Conservation (phyloP, 495 filamentous ascomycete species). For the Penicillium ucsense region DNA sequence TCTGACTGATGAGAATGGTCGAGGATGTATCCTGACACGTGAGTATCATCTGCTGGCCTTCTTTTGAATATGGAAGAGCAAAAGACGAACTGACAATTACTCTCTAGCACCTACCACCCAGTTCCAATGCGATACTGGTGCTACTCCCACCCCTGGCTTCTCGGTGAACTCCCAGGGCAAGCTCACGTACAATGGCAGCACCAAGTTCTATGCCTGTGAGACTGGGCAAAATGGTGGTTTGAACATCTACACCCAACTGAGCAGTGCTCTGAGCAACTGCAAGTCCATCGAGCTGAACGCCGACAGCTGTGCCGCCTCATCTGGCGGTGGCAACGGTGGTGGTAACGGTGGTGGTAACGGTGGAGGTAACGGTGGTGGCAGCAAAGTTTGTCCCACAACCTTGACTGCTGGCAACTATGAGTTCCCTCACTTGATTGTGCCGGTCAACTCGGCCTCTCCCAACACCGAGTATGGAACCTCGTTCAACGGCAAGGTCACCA, state of each 20-base stretch:
- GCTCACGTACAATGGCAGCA: constrained; percentile 31
- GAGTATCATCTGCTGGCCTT: constrained; percentile 1
- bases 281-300: constrained; percentile 3
- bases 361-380: neutral
- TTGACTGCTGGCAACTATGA: constrained; percentile 40
- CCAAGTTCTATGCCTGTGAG: constrained; percentile 42
- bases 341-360: no score
- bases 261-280: constrained; percentile 34
- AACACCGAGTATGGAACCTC: constrained; percentile 41
- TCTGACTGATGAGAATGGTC: constrained; percentile 41
- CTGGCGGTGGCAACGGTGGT: no score
- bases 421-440: constrained; percentile 59
- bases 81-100: no score
- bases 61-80: no score
- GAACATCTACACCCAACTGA: constrained; percentile 42
- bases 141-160: constrained; percentile 34
- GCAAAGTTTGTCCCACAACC: constrained; percentile 37
- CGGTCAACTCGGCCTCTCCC: constrained; percentile 47
- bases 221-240: constrained; percentile 36
- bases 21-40: constrained; percentile 51
- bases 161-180: constrained; percentile 37
- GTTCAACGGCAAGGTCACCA: constrained; percentile 44
- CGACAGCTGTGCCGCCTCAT: constrained; percentile 2
- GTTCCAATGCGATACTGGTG: constrained; percentile 53
- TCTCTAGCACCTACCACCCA: constrained; percentile 44